Percentiles rank a stretch among this genome's conserved stretches.
Evolutionary conservation across 2,329 filamentous ascomycete genomes (phyloP).

Genomic region (Neophaeococcomyces aloes): DNA sequence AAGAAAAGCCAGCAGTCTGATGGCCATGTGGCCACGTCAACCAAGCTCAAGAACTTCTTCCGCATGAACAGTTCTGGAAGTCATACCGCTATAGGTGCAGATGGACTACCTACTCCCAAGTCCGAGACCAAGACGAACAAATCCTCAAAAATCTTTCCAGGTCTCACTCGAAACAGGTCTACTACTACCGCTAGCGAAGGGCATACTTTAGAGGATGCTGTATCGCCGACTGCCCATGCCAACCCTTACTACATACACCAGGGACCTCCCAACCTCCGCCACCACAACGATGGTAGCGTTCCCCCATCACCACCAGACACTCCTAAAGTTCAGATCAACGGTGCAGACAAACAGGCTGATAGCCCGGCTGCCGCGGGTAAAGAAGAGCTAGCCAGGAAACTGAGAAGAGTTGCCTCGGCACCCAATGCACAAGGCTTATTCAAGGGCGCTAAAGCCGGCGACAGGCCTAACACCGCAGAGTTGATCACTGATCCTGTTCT

Average conservation of each 20-base stretch:
- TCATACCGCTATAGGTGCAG: slow-evolving; percentile 32
- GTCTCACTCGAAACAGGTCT: slow-evolving; percentile 77
- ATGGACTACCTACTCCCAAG: slow-evolving; percentile 40
- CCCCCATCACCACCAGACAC: slow-evolving; percentile 89
- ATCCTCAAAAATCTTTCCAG: slow-evolving; percentile 79
- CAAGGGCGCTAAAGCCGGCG: slow-evolving; percentile 43
- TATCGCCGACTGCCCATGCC: slow-evolving; percentile 85
- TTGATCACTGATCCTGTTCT: slow-evolving; percentile 70
- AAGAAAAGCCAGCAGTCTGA: slow-evolving; percentile 40
- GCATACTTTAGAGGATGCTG: slow-evolving; percentile 73
- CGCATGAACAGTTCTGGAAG: slow-evolving; percentile 50
- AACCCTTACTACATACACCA: slow-evolving; percentile 98
- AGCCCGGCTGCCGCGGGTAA: slow-evolving; percentile 70
- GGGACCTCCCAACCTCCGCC: slow-evolving; percentile 80
- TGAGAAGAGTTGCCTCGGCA: slow-evolving; percentile 88
- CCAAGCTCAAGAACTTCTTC: slow-evolving; percentile 60
- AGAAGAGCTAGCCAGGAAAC: slow-evolving; percentile 84
- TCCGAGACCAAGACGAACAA: slow-evolving; percentile 57
- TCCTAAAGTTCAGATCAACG: slow-evolving; percentile 63
- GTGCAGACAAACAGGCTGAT: slow-evolving; percentile 53
- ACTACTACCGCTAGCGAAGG: slow-evolving; percentile 88
- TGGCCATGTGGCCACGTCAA: slow-evolving; percentile 42
- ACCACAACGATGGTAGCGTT: slow-evolving; percentile 88
- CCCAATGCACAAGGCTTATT: slow-evolving; percentile 95
- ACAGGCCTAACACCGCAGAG: slow-evolving; percentile 72